Percentiles rank a stretch among this genome's conserved stretches.
These are phyloP conservation scores for Komagataella pseudopastoris DNA, from an alignment of 805 yeast species.

Conservation along the genomic window DNA sequence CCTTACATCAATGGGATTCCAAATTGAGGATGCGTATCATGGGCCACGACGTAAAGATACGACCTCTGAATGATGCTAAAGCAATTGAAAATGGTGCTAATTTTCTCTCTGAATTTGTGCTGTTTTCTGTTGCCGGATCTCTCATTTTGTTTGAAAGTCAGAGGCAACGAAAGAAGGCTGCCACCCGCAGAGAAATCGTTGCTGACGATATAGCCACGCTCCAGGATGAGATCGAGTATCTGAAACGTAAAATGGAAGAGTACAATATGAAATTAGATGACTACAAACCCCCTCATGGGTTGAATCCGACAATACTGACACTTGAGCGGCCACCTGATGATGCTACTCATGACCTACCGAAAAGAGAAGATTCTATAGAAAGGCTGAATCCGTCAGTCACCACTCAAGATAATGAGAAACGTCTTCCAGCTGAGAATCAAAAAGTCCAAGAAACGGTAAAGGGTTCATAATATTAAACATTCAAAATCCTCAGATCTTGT, in stretches of 20 bases:
- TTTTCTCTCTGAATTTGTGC: conserved; percentile 62
- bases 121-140: conserved; percentile 71
- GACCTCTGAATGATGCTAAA: conserved; percentile 71
- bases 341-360: background rate
- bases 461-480: background rate
- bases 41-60: conserved; percentile 41
- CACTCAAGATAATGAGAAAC: background rate
- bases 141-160: conserved; percentile 59
- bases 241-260: conserved; percentile 33
- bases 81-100: conserved; percentile 79
- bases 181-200: conserved; percentile 44
- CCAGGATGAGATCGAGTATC: conserved; percentile 54
- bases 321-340: conserved; percentile 14
- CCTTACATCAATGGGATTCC: conserved; percentile 53
- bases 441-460: background rate
- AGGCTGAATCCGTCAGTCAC: background rate
- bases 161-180: conserved; percentile 53
- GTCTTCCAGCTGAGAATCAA: background rate
- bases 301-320: conserved; percentile 30
- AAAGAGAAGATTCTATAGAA: background rate
- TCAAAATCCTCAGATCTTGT: background rate
- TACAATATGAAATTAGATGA: conserved; percentile 29
- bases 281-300: conserved; percentile 29
- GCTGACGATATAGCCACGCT: conserved; percentile 60
- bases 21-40: conserved; percentile 44